Percentiles rank a stretch among this genome's conserved stretches.
Evolutionary conservation across 139 green algal genomes (phyloP).

Genomic region (Deuterostichococcus epilithicus): DNA sequence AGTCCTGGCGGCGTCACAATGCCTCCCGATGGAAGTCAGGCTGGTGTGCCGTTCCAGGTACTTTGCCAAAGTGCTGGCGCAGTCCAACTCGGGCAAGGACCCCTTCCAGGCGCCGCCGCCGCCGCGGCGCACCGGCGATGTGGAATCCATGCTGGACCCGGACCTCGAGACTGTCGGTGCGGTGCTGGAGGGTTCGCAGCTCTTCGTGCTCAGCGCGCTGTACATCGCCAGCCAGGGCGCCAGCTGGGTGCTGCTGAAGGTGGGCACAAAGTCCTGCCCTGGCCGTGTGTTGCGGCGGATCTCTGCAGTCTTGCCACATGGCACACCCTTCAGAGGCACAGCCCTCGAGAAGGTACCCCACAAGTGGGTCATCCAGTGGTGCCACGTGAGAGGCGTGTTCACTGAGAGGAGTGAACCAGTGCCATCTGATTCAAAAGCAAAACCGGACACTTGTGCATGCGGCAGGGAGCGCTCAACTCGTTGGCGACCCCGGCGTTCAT

Average conservation of each 20-base stretch:
- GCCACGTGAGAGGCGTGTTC: no score
- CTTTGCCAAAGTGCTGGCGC: background rate
- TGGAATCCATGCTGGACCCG: background rate
- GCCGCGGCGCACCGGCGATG: background rate
- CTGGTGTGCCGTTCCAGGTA: no score
- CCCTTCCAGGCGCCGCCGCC: background rate
- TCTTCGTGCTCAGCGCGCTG: background rate
- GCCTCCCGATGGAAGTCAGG: no score
- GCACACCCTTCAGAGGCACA: no score
- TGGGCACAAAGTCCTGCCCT: no score
- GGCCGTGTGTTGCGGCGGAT: no score
- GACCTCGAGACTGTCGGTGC: background rate
- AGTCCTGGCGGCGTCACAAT: no score
- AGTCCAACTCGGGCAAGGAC: background rate
- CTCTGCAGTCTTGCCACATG: no score
- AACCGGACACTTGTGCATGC: background rate
- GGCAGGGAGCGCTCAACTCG: background rate
- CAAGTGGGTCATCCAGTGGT: no score
- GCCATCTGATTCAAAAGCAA: background rate
- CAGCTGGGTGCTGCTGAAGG: constrained; percentile 1
- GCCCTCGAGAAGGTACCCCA: no score
- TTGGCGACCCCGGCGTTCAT: background rate
- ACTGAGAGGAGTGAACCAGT: no score
- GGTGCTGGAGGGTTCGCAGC: background rate
- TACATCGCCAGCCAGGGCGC: constrained; percentile 1